A percentile compares a stretch with the other conserved stretches of the same genome.
Evolutionary conservation across 2,329 filamentous ascomycete species (phyloP).

Genomic region (Colletotrichum sp.): DNA sequence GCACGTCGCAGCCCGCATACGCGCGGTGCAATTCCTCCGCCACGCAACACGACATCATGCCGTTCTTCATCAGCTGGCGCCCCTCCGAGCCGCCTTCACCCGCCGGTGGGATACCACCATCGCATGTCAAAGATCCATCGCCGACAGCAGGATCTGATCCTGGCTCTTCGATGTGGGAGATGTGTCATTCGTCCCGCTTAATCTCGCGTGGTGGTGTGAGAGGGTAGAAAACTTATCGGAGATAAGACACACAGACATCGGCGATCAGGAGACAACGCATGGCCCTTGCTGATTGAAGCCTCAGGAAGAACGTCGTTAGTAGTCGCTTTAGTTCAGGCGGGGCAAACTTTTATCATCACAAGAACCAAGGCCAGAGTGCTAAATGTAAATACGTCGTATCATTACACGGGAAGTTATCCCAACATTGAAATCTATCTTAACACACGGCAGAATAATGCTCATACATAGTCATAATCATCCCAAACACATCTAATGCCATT

Average conservation of each 20-base stretch:
- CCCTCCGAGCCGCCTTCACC: background rate
- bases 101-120: background rate
- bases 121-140: background rate
- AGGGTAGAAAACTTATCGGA: too few relatives aligned
- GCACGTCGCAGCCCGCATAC: background rate
- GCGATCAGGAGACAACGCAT: too few relatives aligned
- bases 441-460: constrained; percentile 14
- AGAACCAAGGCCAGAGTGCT: background rate
- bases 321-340: too few relatives aligned
- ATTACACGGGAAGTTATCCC: constrained; percentile 3
- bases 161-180: background rate
- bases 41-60: background rate
- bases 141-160: background rate
- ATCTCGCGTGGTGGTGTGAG: background rate
- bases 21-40: background rate
- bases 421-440: constrained; percentile 12
- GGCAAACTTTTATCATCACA: background rate
- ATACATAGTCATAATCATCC: constrained; percentile 20
- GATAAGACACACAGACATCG: too few relatives aligned
- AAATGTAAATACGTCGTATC: background rate
- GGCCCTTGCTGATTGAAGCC: too few relatives aligned
- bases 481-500: background rate
- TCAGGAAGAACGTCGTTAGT: too few relatives aligned
- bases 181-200: background rate
- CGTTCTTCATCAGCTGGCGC: background rate